These are phyloP conservation scores for Cardiospermum halicacabum DNA, from an alignment of 345 rosid genomes.

Conservation along the genomic window DNA sequence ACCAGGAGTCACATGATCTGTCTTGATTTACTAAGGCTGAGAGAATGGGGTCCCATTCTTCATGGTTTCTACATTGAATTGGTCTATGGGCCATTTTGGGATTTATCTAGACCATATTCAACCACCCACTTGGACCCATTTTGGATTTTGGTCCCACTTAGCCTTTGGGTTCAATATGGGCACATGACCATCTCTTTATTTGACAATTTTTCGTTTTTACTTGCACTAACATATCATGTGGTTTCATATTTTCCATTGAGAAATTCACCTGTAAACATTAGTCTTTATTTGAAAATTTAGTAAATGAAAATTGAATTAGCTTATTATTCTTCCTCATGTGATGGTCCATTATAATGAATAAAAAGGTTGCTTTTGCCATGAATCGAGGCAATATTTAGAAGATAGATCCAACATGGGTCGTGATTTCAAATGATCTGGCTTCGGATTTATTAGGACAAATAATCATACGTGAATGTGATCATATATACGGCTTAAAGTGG, in stretches of 20 bases:
- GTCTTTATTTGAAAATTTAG: too few species aligned
- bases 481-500: too few species aligned
- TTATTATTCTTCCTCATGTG: too few species aligned
- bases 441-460: conserved; percentile 15
- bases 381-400: conserved; percentile 17
- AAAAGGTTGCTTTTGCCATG: conserved; percentile 13
- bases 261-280: too few species aligned
- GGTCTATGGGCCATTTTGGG: conserved; percentile 13
- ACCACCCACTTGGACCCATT: not conserved
- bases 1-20: conserved; percentile 28
- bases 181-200: not conserved
- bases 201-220: not conserved
- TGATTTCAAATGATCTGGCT: conserved; percentile 13
- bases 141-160: conserved; percentile 15
- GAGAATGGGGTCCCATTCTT: conserved; percentile 28
- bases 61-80: conserved; percentile 24
- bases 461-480: too few species aligned
- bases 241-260: too few species aligned
- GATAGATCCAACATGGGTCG: conserved; percentile 29
- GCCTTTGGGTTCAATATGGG: not conserved
- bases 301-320: too few species aligned
- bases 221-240: conserved; percentile 21
- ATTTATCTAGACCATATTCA: not conserved
- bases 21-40: conserved; percentile 6
- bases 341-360: too few species aligned